Base-by-base conservation (phyloP, 179 eudicot species). In the Gypsophila paniculata region DNA sequence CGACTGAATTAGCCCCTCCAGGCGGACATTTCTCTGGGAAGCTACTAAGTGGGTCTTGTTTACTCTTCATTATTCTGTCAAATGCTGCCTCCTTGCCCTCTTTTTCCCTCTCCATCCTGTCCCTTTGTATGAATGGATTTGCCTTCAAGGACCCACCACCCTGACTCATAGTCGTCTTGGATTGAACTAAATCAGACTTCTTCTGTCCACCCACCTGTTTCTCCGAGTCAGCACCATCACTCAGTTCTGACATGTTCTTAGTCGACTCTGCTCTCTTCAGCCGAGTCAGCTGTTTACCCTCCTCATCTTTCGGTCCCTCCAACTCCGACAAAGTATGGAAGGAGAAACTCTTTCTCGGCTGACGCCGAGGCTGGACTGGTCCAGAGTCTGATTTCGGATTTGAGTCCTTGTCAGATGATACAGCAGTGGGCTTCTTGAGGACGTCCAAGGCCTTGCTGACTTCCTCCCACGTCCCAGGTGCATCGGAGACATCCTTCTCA, bases 381-480 rank as follows among this genome's bases (percentile, higher is more conserved):
- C 36, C 70, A 18, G 52, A 38, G 67, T 15, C 74, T 4, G 76
- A 48, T 18, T 22, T 69, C 48, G 78, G 82, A 0, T 53, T 64
- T 9, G 39, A 61, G 9, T 6, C 53, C 6, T 29, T 22, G 15
- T 66, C n/a, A 10, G 64, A 53, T 36, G 75, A 34, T 26, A 81
- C 0, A 18, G 78, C 0, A 18, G 79, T 18, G 83, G 90, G 74
- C 61, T 67, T 79, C 75, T 87, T 89, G 65, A 87, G 79, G 54
- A 82, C 87, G 51, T 88, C 86, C 55, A 93, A 75, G 60, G 82
- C 96, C 72, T 88, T 93, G 78, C 96, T 93, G 23, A 91, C 90
- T 57, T 93, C 97, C 8, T 91, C 97, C 98, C 98, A 93, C 21
- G 96, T 26, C 64, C 86, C 82, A 39, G 98, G 96, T 22, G 32